These are phyloP conservation scores for Pichia sp. DNA, from an alignment of 1,139 yeast genomes.

Conservation along the genomic window DNA sequence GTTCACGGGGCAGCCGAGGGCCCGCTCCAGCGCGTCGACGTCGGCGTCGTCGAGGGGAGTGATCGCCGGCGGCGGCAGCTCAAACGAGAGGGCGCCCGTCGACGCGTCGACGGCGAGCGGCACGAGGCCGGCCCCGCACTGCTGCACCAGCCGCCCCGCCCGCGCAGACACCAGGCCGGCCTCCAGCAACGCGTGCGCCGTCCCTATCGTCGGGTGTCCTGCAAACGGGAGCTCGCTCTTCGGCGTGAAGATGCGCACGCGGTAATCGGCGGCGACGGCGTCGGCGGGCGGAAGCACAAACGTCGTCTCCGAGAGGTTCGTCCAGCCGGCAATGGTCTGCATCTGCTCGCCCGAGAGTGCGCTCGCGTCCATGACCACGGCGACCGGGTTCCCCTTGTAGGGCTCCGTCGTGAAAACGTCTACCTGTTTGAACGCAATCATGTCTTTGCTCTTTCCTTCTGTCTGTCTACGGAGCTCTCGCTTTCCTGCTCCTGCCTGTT, in stretches of 20 bases:
- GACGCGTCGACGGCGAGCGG: background rate
- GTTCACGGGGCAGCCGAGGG: conserved; percentile 19
- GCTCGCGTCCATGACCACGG: conserved; percentile 29
- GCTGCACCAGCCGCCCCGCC: conserved; percentile 33
- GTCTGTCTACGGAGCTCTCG: background rate
- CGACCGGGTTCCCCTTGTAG: conserved; percentile 53
- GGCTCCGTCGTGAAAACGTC: conserved; percentile 44
- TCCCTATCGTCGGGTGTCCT: conserved; percentile 57
- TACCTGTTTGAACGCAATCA: conserved; percentile 40
- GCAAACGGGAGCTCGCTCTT: conserved; percentile 49
- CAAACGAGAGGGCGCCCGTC: conserved; percentile 1
- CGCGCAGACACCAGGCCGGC: conserved; percentile 27
- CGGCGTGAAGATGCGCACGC: conserved; percentile 42
- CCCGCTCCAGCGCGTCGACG: conserved; percentile 4
- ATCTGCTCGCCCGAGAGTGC: conserved; percentile 35
- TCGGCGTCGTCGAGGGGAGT: background rate
- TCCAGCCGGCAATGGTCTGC: conserved; percentile 50
- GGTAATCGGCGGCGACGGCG: conserved; percentile 38
- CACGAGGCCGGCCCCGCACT: conserved; percentile 43
- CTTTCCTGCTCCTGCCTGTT: too few relatives aligned
- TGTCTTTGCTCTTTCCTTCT: background rate
- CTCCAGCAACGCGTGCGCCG: conserved; percentile 42
- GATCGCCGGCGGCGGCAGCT: conserved; percentile 7
- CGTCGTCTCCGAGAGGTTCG: conserved; percentile 54
- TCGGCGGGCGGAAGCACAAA: conserved; percentile 40